Percentiles rank a stretch among this genome's conserved stretches.
These are phyloP conservation scores for Yamadazyma scolyti DNA, from an alignment of 805 yeast species.

Conservation along the genomic window DNA sequence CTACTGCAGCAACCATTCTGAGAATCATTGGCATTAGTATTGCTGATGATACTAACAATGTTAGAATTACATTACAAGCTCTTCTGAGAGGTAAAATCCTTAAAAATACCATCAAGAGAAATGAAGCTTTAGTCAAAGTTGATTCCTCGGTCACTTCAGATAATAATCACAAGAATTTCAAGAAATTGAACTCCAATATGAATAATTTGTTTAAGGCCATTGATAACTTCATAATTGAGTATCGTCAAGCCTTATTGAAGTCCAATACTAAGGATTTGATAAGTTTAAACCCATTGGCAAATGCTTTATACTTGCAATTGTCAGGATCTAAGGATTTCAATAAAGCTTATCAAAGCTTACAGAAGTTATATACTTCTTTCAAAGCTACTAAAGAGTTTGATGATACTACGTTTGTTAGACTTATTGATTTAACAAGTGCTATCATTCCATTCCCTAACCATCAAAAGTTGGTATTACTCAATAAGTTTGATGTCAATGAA, in stretches of 20 bases:
- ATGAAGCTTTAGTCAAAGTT: slow-evolving; percentile 25
- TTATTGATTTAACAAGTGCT: slow-evolving; percentile 46
- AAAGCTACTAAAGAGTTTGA: slow-evolving; percentile 16
- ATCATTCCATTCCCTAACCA: slow-evolving; percentile 48
- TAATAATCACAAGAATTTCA: slow-evolving; percentile 14
- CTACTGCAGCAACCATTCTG: slow-evolving; percentile 38
- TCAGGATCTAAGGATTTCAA: slow-evolving; percentile 45
- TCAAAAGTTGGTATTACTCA: slow-evolving; percentile 39
- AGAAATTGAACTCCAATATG: slow-evolving; percentile 16
- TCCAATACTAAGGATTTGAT: slow-evolving; percentile 29
- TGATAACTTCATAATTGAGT: slow-evolving; percentile 34
- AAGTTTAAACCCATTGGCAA: slow-evolving; percentile 57
- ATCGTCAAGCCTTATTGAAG: slow-evolving; percentile 29
- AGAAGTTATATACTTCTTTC: slow-evolving; percentile 27
- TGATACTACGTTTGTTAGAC: slow-evolving; percentile 23
- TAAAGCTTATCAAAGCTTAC: slow-evolving; percentile 40
- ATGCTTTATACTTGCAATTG: slow-evolving; percentile 54
- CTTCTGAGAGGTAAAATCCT: slow-evolving; percentile 36
- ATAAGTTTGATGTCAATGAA: slow-evolving; percentile 24
- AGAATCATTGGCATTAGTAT: slow-evolving; percentile 48
- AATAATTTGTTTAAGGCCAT: slow-evolving; percentile 31
- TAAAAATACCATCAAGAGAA: slow-evolving; percentile 9
- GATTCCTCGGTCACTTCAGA: slow-evolving; percentile 17
- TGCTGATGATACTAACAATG: slow-evolving; percentile 38
- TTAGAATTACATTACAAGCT: slow-evolving; percentile 49